Base-by-base conservation (phyloP, 306 rosid species). In the Cyclanthera cordifolia region DNA sequence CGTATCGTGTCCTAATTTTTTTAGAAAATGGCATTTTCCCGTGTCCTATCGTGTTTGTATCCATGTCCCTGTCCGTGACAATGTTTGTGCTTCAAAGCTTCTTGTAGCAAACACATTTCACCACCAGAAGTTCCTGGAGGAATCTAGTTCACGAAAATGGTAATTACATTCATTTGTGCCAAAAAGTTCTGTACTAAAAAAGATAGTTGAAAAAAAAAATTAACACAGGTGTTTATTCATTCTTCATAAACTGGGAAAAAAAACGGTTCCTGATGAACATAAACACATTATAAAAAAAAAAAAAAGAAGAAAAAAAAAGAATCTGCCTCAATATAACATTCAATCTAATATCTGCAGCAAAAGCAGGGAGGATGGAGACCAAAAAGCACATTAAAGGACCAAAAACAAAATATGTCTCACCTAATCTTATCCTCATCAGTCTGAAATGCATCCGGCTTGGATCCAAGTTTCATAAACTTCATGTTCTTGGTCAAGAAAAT, bases 391-490 rank as follows among this genome's bases (percentile, higher is more conserved):
- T 7, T 37, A 23, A 43, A 1, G 0, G 21, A 20, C 39, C 9
- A 25, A 14, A 20, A 37, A 53, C n/a, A 61, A 70, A 19, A 54
- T 15, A 54, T 21, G 63, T 55, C 67, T 71, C 65, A 71, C 74
- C 53, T 71, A 39, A 71, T 71, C 28, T 71, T 54, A 16, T 71
- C 63, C 53, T 65, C 74, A 54, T 71, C 74, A 7, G 39, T 71
- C 54, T 54, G 67, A 55, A 71, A 71, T 37, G 74, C 64, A 71
- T 71, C 74, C 14, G 74, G 54, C 74, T 70, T 70, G 59, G 74
- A 70, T 70, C 74, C 74, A 70, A 70, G 46, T 54, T 71, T 54
- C 74, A 71, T 71, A 45, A 71, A 71, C 67, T 71, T 71, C 74
- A 71, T 66, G 37, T 77, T 57, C 10, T 41, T 16, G 23, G 32